These are phyloP conservation scores for Candida morakotiae DNA, from an alignment of 805 yeast genomes.

Conservation along the genomic window DNA sequence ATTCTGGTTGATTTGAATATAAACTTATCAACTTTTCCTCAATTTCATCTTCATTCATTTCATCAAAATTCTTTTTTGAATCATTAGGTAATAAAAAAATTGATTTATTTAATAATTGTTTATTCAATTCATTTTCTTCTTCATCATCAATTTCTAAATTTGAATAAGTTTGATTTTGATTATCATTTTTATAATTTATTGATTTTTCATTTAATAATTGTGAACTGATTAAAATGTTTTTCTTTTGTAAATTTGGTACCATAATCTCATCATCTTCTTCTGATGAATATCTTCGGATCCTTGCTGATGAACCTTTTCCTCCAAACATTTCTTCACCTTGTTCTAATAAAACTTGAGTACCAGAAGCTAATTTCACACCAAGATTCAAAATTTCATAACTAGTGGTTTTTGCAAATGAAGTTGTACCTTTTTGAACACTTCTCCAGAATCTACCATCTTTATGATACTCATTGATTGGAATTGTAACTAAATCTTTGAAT, in stretches of 20 bases:
- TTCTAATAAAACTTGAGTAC: conserved; percentile 79
- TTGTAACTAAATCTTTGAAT: conserved; percentile 63
- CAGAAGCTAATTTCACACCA: conserved; percentile 83
- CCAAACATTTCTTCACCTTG: conserved; percentile 76
- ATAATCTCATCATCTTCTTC: conserved; percentile 4
- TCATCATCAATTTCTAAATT: conserved; percentile 29
- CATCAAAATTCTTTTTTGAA: conserved; percentile 6
- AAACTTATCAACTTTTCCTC: conserved; percentile 52
- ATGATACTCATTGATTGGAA: conserved; percentile 71
- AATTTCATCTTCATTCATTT: conserved; percentile 22
- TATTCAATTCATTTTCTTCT: conserved; percentile 16
- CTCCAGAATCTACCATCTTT: conserved; percentile 68
- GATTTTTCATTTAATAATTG: conserved; percentile 6
- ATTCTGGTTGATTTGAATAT: conserved; percentile 81
- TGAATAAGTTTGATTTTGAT: conserved; percentile 23
- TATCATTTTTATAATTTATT: conserved; percentile 8
- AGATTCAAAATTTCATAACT: conserved; percentile 75
- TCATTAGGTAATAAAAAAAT: conserved; percentile 16
- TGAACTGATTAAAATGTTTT: conserved; percentile 5
- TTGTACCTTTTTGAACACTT: conserved; percentile 72
- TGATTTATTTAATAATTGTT: conserved; percentile 17
- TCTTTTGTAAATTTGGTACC: neutral
- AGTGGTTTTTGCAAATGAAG: conserved; percentile 69
- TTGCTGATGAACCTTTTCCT: conserved; percentile 50
- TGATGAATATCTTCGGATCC: conserved; percentile 3